A percentile compares a stretch with the other conserved stretches of the same genome.
phyloP scores from a whole-genome alignment of 1,284 basidiomycete species.

The Agaricales sp. region DNA sequence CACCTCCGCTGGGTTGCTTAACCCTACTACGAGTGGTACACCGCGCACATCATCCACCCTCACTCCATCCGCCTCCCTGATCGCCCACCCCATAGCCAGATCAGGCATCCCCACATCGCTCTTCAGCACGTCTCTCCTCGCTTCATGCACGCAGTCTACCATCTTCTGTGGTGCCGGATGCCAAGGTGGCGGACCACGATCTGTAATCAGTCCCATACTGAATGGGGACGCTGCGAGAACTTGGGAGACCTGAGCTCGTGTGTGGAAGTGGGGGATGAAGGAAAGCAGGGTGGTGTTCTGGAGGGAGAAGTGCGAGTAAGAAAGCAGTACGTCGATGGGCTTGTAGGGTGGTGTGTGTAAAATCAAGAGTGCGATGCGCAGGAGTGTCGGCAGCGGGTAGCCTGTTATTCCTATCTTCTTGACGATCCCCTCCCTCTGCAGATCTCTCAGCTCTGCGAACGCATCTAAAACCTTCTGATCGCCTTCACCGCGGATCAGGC shows the following conservation, averaged over 20 bases:
- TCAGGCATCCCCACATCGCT: conserved; percentile 48
- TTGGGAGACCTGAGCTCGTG: conserved; percentile 57
- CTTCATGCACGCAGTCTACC: conserved; percentile 29
- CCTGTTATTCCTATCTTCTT: conserved; percentile 81
- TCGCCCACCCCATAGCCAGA: conserved; percentile 68
- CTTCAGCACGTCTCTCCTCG: conserved; percentile 18
- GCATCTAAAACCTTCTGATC: conserved; percentile 77
- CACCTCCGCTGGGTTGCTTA: conserved; percentile 63
- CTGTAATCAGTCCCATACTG: conserved; percentile 82
- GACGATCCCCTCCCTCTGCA: conserved; percentile 76
- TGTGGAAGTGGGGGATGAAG: conserved; percentile 52
- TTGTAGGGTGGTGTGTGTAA: conserved; percentile 49
- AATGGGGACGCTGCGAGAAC: conserved; percentile 84
- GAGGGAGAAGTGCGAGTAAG: conserved; percentile 83
- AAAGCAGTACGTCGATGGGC: conserved; percentile 74
- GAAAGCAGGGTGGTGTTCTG: conserved; percentile 62
- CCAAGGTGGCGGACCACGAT: conserved; percentile 59
- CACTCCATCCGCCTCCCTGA: conserved; percentile 31
- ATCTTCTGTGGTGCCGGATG: conserved; percentile 69
- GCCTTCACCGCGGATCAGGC: conserved; percentile 58
- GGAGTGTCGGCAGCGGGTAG: conserved; percentile 82
- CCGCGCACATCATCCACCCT: conserved; percentile 23
- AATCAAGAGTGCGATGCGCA: conserved; percentile 76
- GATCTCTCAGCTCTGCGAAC: conserved; percentile 56
- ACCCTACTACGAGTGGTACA: conserved; percentile 68